Evolutionary conservation across 345 rosid species (phyloP), one percentile per base, ranked within the genome.

Genomic region (Citrus unshiu): DNA sequence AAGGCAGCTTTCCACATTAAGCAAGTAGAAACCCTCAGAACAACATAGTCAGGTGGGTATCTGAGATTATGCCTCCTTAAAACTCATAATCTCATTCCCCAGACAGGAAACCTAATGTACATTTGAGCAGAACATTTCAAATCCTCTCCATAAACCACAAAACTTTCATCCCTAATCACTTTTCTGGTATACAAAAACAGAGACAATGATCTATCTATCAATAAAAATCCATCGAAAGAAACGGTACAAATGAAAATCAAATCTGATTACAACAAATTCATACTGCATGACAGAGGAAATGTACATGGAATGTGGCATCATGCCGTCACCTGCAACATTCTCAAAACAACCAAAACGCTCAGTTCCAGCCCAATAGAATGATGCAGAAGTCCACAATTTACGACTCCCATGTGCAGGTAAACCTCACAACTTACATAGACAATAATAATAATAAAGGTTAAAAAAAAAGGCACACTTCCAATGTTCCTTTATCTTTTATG

Each of bases 301-400:
- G 25, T n/a, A 68, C 66, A 77, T 57, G 79, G 40, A 68, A 22
- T 34, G 59, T 27, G 6, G 27, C 37, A 57, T 25, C 67, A 57
- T 0, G 58, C 57, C 56, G 25, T 39, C 66, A 68, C 27, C 2
- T 27, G 40, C 35, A 68, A 76, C 73, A 68, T 34, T 56, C 16
- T 64, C 71, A 37, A 83, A 54, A 25, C 73, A 63, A 74, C 70
- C 63, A 60, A 49, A 69, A 57, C 67, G 32, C 43, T 22, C 13
- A n/a, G 32, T 60, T 71, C 61, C 70, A 43, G 69, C 34, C 43
- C 72, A 79, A 32, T 19, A 62, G 30, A 79, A 73, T 71, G 72
- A 68, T 51, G 78, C 74, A 68, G 80, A 77, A 68, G 75, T 54
- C 14, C 56, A 69, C 40, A 40, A 71, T 27, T 43, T 64, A 72